Percentiles rank a stretch among this genome's conserved stretches.
These are phyloP conservation scores for Pichia paraexigua DNA, from an alignment of 805 yeast species.

Conservation along the genomic window DNA sequence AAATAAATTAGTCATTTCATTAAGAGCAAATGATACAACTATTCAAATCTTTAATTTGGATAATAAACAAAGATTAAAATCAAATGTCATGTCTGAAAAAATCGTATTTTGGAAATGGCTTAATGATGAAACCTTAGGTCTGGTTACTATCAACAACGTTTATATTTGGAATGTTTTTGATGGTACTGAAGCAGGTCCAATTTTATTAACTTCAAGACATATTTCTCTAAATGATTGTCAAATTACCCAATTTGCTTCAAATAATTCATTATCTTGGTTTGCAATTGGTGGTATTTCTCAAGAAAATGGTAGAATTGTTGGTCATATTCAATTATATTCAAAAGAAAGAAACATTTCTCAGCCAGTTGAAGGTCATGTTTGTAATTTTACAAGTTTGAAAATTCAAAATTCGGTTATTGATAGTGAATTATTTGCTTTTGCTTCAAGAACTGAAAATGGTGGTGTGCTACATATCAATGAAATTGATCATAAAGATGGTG, in stretches of 20 bases:
- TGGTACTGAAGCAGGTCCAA: slow-evolving; percentile 75
- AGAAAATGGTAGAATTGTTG: slow-evolving; percentile 89
- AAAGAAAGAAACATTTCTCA: slow-evolving; percentile 88
- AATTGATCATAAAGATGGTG: slow-evolving; percentile 84
- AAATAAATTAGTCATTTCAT: slow-evolving; percentile 74
- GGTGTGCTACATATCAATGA: slow-evolving; percentile 88
- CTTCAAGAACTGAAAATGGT: slow-evolving; percentile 78
- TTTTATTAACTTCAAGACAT: slow-evolving; percentile 75
- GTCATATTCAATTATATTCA: slow-evolving; percentile 89
- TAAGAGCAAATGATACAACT: slow-evolving; percentile 94
- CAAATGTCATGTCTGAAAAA: slow-evolving; percentile 78
- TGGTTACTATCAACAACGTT: slow-evolving; percentile 70
- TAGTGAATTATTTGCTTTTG: slow-evolving; percentile 87
- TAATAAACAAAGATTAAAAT: slow-evolving; percentile 81
- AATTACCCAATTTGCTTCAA: slow-evolving; percentile 83
- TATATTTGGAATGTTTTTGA: slow-evolving; percentile 82
- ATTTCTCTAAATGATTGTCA: slow-evolving; percentile 70
- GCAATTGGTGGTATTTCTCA: slow-evolving; percentile 93
- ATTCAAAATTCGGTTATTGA: slow-evolving; percentile 68
- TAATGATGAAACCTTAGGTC: slow-evolving; percentile 60
- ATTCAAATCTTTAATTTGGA: slow-evolving; percentile 88
- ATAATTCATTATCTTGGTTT: slow-evolving; percentile 79
- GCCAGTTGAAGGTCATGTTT: slow-evolving; percentile 97
- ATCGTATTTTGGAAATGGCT: slow-evolving; percentile 97
- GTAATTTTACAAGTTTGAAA: slow-evolving; percentile 71